phyloP scores from a whole-genome alignment of 192 early-diverging fungal genomes.

The Backusella parvicylindrica region DNA sequence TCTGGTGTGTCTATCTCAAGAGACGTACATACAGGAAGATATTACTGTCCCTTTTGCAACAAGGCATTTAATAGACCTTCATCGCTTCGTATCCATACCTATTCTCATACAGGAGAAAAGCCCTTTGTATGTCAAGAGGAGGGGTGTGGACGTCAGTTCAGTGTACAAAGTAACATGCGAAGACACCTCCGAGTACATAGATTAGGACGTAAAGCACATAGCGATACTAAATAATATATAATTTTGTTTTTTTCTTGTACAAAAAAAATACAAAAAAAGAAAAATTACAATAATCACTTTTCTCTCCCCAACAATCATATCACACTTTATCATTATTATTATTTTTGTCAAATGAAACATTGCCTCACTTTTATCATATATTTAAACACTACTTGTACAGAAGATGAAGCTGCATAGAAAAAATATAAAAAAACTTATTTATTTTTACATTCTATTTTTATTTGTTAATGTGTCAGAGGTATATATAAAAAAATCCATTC shows the following conservation, averaged over 20 bases:
- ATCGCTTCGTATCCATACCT: conserved; percentile 66
- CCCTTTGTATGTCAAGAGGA: conserved; percentile 64
- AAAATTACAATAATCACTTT: background rate
- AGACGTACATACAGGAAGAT: conserved; percentile 32
- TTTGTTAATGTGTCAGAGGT: background rate
- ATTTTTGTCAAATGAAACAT: background rate
- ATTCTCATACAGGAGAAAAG: conserved; percentile 76
- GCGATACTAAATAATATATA: background rate
- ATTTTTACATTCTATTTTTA: conserved; percentile 3
- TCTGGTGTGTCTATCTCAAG: conserved; percentile 3
- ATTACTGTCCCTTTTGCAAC: conserved; percentile 57
- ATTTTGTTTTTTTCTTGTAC: background rate
- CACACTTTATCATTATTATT: background rate
- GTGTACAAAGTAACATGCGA: conserved; percentile 72
- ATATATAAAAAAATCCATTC: background rate
- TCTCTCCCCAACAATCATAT: background rate
- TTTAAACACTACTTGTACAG: background rate
- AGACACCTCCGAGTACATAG: conserved; percentile 63
- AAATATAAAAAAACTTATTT: background rate
- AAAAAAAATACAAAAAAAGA: background rate
- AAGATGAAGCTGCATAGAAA: conserved; percentile 1
- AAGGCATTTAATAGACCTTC: conserved; percentile 71
- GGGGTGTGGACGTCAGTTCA: conserved; percentile 66
- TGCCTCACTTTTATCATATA: background rate
- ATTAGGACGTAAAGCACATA: conserved; percentile 3